Evolutionary conservation across 192 early-diverging fungal genomes (phyloP), one percentile per base, ranked within the genome.

Genomic region (Spinellus fusiger): DNA sequence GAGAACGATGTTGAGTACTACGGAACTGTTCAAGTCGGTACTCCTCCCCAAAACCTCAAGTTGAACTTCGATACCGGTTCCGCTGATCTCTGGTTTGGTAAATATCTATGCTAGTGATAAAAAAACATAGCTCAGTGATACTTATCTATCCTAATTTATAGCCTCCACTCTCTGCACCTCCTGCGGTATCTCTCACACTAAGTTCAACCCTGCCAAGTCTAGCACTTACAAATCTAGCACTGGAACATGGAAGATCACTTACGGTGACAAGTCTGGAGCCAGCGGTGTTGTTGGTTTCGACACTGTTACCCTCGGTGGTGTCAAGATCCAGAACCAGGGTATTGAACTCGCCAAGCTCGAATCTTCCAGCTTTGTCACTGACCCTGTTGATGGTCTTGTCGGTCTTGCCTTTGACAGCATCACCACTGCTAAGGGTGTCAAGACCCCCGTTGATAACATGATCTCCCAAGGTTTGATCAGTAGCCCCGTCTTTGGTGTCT

Each of bases 51-150:
- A 50, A 71, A 69, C 34, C 84, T 89, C 65, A 85, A 85, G 50
- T 69, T 89, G n/a, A 78, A 85, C 55, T 79, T 89, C 32, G 86
- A 89, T 53, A 89, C 86, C 3, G 87, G 87, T 20, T 86, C 84
- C 1, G 80, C 81, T n/a, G 87, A 89, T 65, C 62, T 86, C 3
- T 89, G 85, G 85, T 74, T 86, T 48, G 65, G 65, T 67, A 56
- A 61, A 25, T 52, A 48, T 0, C 26, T 29, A 31, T 38, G 12
- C n/a, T 7, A 49, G 46, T 54, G 1, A 46, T 15, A 1, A 27
- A 26, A 38, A 29, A 33, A 15, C 23, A 23, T 55, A 54, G 34
- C 8, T 8, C 2, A 18, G 5, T 73, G 77, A 13, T 49, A 26
- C 20, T 38, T 37, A 13, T 66, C 6, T 49, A 32, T 57, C 5